A percentile compares a stretch with the other conserved stretches of the same genome.
Conservation (phyloP, 2,329 filamentous ascomycete genomes). For the Cytospora leucostoma region DNA sequence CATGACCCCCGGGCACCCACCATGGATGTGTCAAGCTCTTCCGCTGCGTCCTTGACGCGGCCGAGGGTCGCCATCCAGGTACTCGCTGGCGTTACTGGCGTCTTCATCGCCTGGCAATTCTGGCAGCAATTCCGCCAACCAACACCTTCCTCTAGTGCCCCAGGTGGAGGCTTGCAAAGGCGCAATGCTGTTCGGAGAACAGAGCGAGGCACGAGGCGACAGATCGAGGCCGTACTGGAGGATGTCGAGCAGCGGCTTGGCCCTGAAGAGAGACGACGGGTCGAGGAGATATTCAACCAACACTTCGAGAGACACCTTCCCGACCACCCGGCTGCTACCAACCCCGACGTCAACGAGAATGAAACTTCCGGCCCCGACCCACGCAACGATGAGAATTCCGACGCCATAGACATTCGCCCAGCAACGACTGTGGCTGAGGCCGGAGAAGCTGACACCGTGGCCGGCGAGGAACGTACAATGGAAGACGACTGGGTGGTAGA, state of each 20-base stretch:
- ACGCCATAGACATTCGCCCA: conserved; percentile 28
- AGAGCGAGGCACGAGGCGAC: conserved; percentile 24
- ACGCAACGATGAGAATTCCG: conserved; percentile 47
- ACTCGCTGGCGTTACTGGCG: conserved; percentile 57
- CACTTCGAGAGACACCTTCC: conserved; percentile 15
- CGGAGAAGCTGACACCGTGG: conserved; percentile 36
- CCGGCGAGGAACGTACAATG: conserved; percentile 41
- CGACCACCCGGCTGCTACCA: conserved; percentile 26
- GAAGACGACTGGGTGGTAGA: conserved; percentile 58
- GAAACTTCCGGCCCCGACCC: conserved; percentile 43
- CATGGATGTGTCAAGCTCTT: conserved; percentile 36
- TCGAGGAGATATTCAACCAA: conserved; percentile 22
- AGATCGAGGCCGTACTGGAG: conserved; percentile 38
- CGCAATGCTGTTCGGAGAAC: conserved; percentile 64
- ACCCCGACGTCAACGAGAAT: conserved; percentile 42
- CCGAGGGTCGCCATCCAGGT: conserved; percentile 57
- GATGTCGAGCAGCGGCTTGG: conserved; percentile 29
- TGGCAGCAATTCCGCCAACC: conserved; percentile 44
- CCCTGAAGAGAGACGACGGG: conserved; percentile 21
- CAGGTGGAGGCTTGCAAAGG: conserved; percentile 54
- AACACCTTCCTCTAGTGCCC: conserved; percentile 28
- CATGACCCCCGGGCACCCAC: conserved; percentile 23
- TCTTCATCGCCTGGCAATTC: conserved; percentile 59
- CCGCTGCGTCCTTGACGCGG: conserved; percentile 57
- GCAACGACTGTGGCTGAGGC: conserved; percentile 41